Base-by-base conservation (phyloP, 1,284 basidiomycete species). In the Afroboletus lepidellus region DNA sequence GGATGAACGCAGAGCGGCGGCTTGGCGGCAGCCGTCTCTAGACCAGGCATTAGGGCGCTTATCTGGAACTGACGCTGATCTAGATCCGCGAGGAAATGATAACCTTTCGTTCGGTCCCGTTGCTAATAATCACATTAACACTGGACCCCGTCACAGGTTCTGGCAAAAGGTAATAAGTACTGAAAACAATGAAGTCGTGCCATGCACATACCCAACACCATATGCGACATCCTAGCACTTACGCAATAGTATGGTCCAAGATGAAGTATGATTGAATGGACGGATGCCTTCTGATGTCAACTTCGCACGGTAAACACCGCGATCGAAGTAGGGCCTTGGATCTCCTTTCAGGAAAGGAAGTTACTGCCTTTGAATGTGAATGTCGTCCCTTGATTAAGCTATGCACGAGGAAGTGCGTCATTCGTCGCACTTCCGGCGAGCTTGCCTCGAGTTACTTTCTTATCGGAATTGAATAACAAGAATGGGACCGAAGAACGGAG, bases 311-410 rank as follows among this genome's bases (percentile, higher is more conserved):
- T 16, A 41, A 38, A 11, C 11, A 5, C 18, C 51, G 23, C 7
- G 30, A 54, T 38, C 36, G 41, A 46, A 18, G 20, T 24, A 29
- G 25, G 8, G 15, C 21, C 24, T 54, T 41, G 41, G 45, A 32
- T 43, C 6, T 25, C 27, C 20, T 23, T 32, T 32, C 33, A 8
- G 23, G 48, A 50, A 51, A 51, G 57, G 48, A 41, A 61, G n/a
- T n/a, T n/a, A n/a, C n/a, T n/a, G n/a, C n/a, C 25, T 27, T 27
- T 9, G 25, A 27, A 27, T 27, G n/a, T n/a, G 58, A 13, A 21
- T 36, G 13, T 8, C 6, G 15, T 36, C 2, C 24, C 37, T n/a
- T 21, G 39, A 34, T 29, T 3, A 12, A 6, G 27, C 9, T 27
- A 9, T n/a, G n/a, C n/a, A n/a, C 25, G 25, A 27, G 25, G 25